Conservation (phyloP, 2,329 filamentous ascomycete species). For the Aureobasidium pullulans region DNA sequence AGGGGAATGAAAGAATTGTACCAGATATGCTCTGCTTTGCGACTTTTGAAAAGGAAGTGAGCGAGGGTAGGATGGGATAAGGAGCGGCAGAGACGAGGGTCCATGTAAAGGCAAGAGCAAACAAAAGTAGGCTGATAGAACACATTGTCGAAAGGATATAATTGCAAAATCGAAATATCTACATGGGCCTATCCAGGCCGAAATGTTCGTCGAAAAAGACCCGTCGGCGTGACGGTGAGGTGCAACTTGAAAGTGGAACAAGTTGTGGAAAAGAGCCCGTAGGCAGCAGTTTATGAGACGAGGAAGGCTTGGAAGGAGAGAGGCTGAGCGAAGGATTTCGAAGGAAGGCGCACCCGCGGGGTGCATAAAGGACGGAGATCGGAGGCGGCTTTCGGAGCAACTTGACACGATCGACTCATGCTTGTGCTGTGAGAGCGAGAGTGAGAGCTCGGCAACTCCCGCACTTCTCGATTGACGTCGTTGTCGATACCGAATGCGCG, state of each 20-base stretch:
- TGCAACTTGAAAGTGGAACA: background rate
- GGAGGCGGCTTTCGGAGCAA: slow-evolving; percentile 12
- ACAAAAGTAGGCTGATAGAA: slow-evolving; percentile 6
- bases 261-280: background rate
- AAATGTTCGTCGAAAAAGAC: background rate
- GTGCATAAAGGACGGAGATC: background rate
- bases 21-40: background rate
- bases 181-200: slow-evolving; percentile 12
- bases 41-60: background rate
- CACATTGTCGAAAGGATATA: background rate
- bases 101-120: slow-evolving; percentile 6
- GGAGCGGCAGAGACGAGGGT: slow-evolving; percentile 13
- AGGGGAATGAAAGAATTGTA: background rate
- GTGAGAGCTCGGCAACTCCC: background rate
- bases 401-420: background rate
- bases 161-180: slow-evolving; percentile 6
- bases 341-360: background rate
- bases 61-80: slow-evolving; percentile 9
- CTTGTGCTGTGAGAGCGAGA: background rate
- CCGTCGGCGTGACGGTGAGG: slow-evolving; percentile 6
- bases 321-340: slow-evolving; percentile 12
- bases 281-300: slow-evolving; percentile 12
- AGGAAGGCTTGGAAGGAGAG: background rate
- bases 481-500: background rate
- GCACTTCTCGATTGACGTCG: slow-evolving; percentile 4